Evolutionary conservation across 441 rosid species (phyloP).

Genomic region (Croton laevigatus): DNA sequence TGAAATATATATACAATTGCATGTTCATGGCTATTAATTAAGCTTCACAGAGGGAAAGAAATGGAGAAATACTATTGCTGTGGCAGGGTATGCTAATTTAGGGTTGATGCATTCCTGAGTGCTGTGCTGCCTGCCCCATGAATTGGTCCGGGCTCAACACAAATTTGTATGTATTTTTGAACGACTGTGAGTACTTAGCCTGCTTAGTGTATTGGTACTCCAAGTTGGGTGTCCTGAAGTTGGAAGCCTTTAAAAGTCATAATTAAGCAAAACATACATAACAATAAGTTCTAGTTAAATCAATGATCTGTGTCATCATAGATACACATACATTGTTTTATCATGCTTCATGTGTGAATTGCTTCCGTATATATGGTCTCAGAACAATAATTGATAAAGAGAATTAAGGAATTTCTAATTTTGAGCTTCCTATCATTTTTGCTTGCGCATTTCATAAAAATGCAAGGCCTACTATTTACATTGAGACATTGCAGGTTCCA

Average conservation of each 20-base stretch:
- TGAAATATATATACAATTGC: neutral
- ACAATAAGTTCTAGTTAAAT: neutral
- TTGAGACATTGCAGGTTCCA: constrained; percentile 48
- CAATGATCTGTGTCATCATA: neutral
- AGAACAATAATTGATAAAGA: neutral
- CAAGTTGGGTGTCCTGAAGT: neutral
- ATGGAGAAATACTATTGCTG: neutral
- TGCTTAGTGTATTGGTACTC: neutral
- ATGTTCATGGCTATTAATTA: neutral
- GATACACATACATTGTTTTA: neutral
- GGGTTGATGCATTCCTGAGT: neutral
- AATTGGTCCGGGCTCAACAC: neutral
- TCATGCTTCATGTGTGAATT: neutral
- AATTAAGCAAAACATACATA: neutral
- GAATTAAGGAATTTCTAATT: neutral
- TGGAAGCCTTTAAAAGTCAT: neutral
- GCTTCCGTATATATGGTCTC: neutral
- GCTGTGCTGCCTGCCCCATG: neutral
- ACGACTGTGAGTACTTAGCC: neutral
- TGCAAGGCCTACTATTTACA: constrained; percentile 10
- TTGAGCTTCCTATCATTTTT: neutral
- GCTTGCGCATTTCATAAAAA: constrained; percentile 5
- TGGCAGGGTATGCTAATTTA: neutral
- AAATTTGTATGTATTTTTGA: neutral
- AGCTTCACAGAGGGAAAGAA: neutral